Percentiles rank a stretch among this genome's conserved stretches.
phyloP scores from a whole-genome alignment of 306 rosid genomes.

The Prunus persica region DNA sequence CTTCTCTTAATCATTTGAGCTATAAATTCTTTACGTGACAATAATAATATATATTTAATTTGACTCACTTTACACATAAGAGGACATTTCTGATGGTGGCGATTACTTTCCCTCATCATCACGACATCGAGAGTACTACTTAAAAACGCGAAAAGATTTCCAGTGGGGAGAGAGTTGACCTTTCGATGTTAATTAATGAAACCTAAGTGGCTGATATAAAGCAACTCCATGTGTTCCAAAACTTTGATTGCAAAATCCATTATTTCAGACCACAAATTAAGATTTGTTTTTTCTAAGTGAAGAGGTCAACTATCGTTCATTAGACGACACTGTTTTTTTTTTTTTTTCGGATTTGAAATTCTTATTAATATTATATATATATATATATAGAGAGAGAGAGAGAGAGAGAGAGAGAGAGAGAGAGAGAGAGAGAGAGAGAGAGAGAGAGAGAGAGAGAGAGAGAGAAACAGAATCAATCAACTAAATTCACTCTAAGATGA shows the following conservation, averaged over 20 bases:
- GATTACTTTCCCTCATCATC: slow-evolving; percentile 6
- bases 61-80: no score
- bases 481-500: no score
- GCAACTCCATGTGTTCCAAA: slow-evolving; percentile 7
- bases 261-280: neutral
- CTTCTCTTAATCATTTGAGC: no score
- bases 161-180: slow-evolving; percentile 43
- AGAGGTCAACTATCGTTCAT: slow-evolving; percentile 2
- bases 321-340: neutral
- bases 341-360: no score
- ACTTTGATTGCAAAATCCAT: neutral
- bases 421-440: neutral
- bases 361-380: no score
- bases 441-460: neutral
- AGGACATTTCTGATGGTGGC: neutral
- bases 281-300: neutral
- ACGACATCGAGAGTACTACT: slow-evolving; percentile 13
- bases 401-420: neutral
- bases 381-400: neutral
- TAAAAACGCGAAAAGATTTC: slow-evolving; percentile 5
- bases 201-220: slow-evolving; percentile 15
- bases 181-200: slow-evolving; percentile 23
- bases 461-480: neutral
- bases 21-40: no score
- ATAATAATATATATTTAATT: no score